Evolutionary conservation across 2,329 filamentous ascomycete genomes (phyloP).

Genomic region (Exophiala dermatitidis): DNA sequence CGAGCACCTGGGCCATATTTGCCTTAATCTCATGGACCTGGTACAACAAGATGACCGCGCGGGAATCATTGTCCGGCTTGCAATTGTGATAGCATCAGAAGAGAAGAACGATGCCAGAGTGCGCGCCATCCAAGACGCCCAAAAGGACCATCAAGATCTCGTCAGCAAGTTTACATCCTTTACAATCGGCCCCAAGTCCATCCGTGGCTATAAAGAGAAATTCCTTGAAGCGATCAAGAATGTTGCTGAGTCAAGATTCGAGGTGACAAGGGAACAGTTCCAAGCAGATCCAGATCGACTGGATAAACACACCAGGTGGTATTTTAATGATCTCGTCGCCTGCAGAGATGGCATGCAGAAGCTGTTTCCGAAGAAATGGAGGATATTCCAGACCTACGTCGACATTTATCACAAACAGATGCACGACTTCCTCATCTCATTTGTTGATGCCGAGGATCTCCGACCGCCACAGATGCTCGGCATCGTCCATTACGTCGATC

Average conservation of each 20-base stretch:
- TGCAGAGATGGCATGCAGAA: constrained; percentile 87
- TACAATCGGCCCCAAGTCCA: constrained; percentile 82
- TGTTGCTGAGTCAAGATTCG: constrained; percentile 67
- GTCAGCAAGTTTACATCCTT: constrained; percentile 91
- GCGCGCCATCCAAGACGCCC: constrained; percentile 82
- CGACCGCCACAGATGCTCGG: constrained; percentile 80
- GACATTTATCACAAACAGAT: constrained; percentile 89
- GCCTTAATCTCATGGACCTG: constrained; percentile 80
- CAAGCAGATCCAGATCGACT: constrained; percentile 73
- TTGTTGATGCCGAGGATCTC: constrained; percentile 78
- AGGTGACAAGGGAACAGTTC: constrained; percentile 64
- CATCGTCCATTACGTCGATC: constrained; percentile 90
- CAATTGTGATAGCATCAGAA: constrained; percentile 87
- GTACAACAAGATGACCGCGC: constrained; percentile 73
- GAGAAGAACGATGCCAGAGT: constrained; percentile 94
- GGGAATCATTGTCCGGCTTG: constrained; percentile 81
- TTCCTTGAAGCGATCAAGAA: constrained; percentile 74
- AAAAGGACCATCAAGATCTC: constrained; percentile 92
- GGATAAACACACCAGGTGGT: constrained; percentile 89
- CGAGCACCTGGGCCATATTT: constrained; percentile 82
- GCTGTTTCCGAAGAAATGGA: constrained; percentile 94
- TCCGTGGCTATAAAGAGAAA: constrained; percentile 94
- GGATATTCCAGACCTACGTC: constrained; percentile 82
- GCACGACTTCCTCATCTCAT: constrained; percentile 81
- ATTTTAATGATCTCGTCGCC: constrained; percentile 93